Percentiles rank a stretch among this genome's conserved stretches.
phyloP scores from a whole-genome alignment of 768 basidiomycete species.

The Tylopilus subfusipes region DNA sequence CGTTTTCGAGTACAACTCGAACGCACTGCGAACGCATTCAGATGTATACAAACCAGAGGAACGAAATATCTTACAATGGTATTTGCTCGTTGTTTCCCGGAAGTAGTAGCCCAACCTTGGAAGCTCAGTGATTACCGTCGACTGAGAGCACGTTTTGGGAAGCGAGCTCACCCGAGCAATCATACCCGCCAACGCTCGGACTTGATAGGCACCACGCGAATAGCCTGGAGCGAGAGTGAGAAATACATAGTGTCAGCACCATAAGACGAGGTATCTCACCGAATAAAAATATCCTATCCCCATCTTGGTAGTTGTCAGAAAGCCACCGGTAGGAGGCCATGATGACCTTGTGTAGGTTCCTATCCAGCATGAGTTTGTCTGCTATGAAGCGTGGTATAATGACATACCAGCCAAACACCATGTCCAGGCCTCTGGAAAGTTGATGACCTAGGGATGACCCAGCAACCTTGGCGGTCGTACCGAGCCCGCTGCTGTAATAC shows the following conservation, averaged over 20 bases:
- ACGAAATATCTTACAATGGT: slow-evolving; percentile 30
- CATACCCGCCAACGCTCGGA: slow-evolving; percentile 42
- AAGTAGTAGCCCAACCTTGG: slow-evolving; percentile 40
- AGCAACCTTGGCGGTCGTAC: slow-evolving; percentile 30
- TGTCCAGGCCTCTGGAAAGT: slow-evolving; percentile 30
- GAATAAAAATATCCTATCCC: slow-evolving; percentile 41
- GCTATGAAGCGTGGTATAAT: neutral
- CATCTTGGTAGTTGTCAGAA: slow-evolving; percentile 35
- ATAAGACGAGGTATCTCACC: slow-evolving; percentile 23
- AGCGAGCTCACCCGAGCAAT: slow-evolving; percentile 34
- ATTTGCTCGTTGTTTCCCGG: slow-evolving; percentile 41
- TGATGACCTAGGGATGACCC: slow-evolving; percentile 18
- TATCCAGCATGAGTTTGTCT: slow-evolving; percentile 7
- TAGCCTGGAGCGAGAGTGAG: slow-evolving; percentile 33
- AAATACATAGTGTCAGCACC: neutral
- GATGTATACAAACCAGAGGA: neutral
- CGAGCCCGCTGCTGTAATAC: slow-evolving; percentile 42
- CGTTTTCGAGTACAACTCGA: slow-evolving; percentile 35
- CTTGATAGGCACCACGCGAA: slow-evolving; percentile 49
- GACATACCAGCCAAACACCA: slow-evolving; percentile 37
- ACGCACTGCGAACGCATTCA: slow-evolving; percentile 31
- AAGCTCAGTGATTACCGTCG: neutral
- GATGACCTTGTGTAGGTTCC: slow-evolving; percentile 36
- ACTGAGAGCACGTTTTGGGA: neutral
- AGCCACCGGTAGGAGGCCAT: slow-evolving; percentile 41